Base-by-base conservation (phyloP, 73 alveolate species). In the Durusdinium trenchii region DNA sequence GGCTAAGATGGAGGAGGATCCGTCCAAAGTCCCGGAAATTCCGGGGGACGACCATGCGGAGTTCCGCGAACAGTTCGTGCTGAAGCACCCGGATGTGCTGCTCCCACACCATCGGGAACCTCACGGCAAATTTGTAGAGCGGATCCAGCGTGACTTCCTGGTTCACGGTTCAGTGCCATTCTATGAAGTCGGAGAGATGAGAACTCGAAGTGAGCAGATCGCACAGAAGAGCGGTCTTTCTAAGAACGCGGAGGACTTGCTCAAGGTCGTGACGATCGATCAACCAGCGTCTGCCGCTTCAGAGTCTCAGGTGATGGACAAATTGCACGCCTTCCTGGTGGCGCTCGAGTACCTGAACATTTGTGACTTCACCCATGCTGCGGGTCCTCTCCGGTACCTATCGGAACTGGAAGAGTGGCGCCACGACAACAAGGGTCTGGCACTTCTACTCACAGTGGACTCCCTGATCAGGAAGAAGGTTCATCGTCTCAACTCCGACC, bases 81-180 rank as follows among this genome's bases (percentile, higher is more conserved):
- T 38, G 5, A 28, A 12, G 6, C 90, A 79, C 64, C 57, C 57
- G 35, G 90, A 79, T 47, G 57, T 79, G 45, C 4, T 79, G 42
- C 90, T 79, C 64, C 40, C 90, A 12, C 30, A 79, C 36, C 18
- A 9, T n/a, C 6, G 64, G 14, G 90, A 79, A 62, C 90, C 90
- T 16, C 90, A 45, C 90, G 42, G 62, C 45, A 79, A 79, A 62
- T 79, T 79, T 43, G 62, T 79, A 43, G 62, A 79, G 90, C 6
- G 62, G 42, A 79, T 79, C 62, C 64, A 45, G 36, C 57, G 90
- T 18, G 90, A 79, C 62, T 42, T 35, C 6, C 6, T 42, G 45
- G 45, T 73, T 16, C 35, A n/a, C 16, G 52, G 52, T 73, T 2
- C 7, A 3, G 16, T 10, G 42, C 36, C 52, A 73, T 14, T 10